Evolutionary conservation across 345 rosid genomes (phyloP).

Genomic region (Populus pruinosa): DNA sequence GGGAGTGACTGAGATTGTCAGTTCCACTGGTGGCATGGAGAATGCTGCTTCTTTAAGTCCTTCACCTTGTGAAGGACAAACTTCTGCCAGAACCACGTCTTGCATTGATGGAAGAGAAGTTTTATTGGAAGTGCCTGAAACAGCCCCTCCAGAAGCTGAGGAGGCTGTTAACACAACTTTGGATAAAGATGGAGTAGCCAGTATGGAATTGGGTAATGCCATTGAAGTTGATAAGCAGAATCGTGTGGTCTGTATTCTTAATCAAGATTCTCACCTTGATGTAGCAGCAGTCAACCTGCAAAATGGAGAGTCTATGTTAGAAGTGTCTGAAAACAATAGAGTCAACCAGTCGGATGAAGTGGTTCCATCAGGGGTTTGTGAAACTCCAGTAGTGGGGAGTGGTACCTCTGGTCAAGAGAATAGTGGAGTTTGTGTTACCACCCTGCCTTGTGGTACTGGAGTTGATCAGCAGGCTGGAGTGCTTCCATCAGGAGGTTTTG

Average conservation of each 20-base stretch:
- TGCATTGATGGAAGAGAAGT: not conserved
- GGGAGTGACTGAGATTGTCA: constrained; percentile 13
- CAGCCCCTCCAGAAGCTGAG: not conserved
- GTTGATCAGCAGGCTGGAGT: constrained; percentile 4
- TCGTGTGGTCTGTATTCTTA: not conserved
- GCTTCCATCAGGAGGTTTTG: not conserved
- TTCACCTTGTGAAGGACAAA: constrained; percentile 1
- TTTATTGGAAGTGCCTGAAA: constrained; percentile 9
- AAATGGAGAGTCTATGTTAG: not conserved
- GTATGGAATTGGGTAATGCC: not conserved
- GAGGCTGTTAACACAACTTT: not conserved
- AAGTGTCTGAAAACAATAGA: too few species aligned
- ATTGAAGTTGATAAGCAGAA: not conserved
- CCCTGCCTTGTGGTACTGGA: not conserved
- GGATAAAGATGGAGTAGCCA: not conserved
- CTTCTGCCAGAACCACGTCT: not conserved
- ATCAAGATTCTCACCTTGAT: not conserved
- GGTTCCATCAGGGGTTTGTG: constrained; percentile 2
- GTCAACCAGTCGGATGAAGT: not conserved
- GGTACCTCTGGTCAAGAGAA: constrained; percentile 9
- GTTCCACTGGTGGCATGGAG: constrained; percentile 1
- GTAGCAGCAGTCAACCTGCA: not conserved
- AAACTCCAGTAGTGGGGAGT: not conserved
- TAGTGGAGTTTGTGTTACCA: not conserved
- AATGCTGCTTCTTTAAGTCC: constrained; percentile 16